Conservation (phyloP, 768 basidiomycete species). For the Coprinellus aureogranulatus region DNA sequence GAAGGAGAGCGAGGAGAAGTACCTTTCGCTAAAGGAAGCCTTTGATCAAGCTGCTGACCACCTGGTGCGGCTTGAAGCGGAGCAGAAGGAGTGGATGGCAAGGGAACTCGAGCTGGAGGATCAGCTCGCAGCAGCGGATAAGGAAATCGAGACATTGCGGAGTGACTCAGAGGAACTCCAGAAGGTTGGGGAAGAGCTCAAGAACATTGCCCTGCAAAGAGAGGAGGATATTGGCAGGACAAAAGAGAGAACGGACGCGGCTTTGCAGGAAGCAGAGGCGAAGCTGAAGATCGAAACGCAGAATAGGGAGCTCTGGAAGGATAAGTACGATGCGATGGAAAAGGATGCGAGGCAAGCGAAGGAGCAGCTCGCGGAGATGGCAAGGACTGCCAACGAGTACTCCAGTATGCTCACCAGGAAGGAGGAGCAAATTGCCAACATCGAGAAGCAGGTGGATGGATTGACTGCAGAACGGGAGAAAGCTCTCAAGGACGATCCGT, state of each 20-base stretch:
- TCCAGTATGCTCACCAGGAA: slow-evolving; percentile 73
- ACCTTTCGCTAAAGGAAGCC: slow-evolving; percentile 63
- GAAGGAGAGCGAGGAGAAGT: slow-evolving; percentile 78
- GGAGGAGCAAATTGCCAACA: slow-evolving; percentile 62
- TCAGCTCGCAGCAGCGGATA: slow-evolving; percentile 55
- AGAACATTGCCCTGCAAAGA: slow-evolving; percentile 64
- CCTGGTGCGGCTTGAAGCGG: slow-evolving; percentile 74
- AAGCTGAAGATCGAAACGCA: slow-evolving; percentile 66
- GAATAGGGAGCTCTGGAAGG: slow-evolving; percentile 64
- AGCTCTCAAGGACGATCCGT: slow-evolving; percentile 56
- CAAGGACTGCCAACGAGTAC: slow-evolving; percentile 74
- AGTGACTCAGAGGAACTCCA: slow-evolving; percentile 60
- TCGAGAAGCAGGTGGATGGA: slow-evolving; percentile 52
- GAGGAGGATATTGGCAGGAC: slow-evolving; percentile 75
- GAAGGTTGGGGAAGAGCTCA: slow-evolving; percentile 66
- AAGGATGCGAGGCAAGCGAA: slow-evolving; percentile 67
- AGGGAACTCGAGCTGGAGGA: slow-evolving; percentile 64
- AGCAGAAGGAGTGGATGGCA: slow-evolving; percentile 63
- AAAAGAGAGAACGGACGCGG: slow-evolving; percentile 70
- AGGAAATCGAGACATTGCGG: slow-evolving; percentile 57
- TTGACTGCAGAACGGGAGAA: slow-evolving; percentile 54
- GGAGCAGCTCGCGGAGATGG: slow-evolving; percentile 74
- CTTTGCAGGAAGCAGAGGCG: slow-evolving; percentile 64
- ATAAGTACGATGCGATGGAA: slow-evolving; percentile 61
- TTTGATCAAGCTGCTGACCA: slow-evolving; percentile 88